These are phyloP conservation scores for Coniochaeta sp. DNA, from an alignment of 2,329 filamentous ascomycete genomes.

Conservation along the genomic window DNA sequence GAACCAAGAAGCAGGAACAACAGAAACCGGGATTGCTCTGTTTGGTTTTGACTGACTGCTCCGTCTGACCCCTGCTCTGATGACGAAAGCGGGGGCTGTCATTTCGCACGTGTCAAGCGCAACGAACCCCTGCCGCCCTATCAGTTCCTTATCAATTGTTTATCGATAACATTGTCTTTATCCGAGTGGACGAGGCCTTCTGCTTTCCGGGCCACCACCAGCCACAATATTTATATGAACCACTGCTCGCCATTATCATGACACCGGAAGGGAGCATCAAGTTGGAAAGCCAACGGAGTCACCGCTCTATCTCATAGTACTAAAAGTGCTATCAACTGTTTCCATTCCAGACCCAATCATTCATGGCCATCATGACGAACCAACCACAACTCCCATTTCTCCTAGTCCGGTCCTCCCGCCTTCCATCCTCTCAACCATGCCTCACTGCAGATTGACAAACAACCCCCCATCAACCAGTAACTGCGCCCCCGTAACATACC, in stretches of 20 bases:
- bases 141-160: no score
- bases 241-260: no score
- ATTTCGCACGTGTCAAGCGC: no score
- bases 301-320: no score
- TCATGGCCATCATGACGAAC: no score
- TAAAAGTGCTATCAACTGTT: no score
- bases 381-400: no score
- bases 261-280: no score
- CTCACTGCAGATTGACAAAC: slow-evolving; percentile 80
- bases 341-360: no score
- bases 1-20: background rate
- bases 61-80: background rate
- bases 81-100: background rate
- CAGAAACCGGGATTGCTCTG: background rate
- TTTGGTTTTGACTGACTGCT: background rate
- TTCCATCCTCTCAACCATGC: no score
- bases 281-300: no score
- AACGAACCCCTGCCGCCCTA: background rate
- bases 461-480: slow-evolving; percentile 80
- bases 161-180: background rate
- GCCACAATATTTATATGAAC: background rate
- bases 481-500: slow-evolving; percentile 77
- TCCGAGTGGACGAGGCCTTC: background rate
- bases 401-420: no score
- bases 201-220: slow-evolving; percentile 3